phyloP scores from a whole-genome alignment of 2,329 filamentous ascomycete species.

The Lecanicillium sp. region DNA sequence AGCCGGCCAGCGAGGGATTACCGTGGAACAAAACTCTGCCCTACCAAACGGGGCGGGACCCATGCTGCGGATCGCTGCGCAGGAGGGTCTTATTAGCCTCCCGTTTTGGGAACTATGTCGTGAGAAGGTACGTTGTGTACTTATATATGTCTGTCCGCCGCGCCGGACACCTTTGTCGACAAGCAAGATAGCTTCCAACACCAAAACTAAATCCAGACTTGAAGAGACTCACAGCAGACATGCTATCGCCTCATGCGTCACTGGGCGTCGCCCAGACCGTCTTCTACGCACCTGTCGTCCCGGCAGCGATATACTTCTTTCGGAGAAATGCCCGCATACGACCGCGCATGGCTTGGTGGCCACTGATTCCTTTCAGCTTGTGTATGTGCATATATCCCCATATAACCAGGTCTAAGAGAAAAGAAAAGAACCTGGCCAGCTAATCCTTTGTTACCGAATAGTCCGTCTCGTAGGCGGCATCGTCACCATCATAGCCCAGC shows the following conservation, averaged over 20 bases:
- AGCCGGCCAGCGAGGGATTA: too few species aligned
- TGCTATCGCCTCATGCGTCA: constrained; percentile 14
- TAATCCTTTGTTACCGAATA: too few species aligned
- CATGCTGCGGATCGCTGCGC: too few species aligned
- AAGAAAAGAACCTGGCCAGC: neutral
- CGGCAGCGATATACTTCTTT: constrained; percentile 15
- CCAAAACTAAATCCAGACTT: too few species aligned
- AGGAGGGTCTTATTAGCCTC: neutral
- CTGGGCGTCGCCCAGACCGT: constrained; percentile 18
- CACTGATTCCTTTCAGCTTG: constrained; percentile 16
- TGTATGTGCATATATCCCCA: constrained; percentile 9
- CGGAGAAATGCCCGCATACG: constrained; percentile 18
- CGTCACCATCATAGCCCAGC: constrained; percentile 16
- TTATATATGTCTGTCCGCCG: too few species aligned
- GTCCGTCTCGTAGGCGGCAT: constrained; percentile 21
- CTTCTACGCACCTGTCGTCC: constrained; percentile 19
- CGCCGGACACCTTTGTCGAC: too few species aligned
- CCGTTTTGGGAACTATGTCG: constrained; percentile 8
- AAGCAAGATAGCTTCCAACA: too few species aligned
- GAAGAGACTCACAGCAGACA: too few species aligned
- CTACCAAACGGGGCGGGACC: too few species aligned
- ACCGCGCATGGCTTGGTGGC: constrained; percentile 20
- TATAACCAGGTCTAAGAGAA: neutral
- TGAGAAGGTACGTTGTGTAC: too few species aligned
- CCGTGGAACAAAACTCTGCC: too few species aligned